Percentiles rank a stretch among this genome's conserved stretches.
phyloP scores from a whole-genome alignment of 2,329 filamentous ascomycete species.

The Aspergillus persii region DNA sequence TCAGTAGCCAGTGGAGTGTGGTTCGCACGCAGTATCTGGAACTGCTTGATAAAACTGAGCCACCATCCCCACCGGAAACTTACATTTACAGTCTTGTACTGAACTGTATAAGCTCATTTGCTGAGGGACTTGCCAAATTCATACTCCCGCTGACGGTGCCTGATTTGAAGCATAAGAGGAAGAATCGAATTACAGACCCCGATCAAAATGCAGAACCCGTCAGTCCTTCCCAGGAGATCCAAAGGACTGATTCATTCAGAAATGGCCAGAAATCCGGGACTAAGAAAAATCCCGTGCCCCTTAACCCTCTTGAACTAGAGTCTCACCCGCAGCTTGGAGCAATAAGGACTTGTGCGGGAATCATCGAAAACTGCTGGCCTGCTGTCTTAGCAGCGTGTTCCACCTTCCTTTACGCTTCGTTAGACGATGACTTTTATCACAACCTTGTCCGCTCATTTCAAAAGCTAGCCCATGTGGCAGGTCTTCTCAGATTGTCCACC shows the following conservation, averaged over 20 bases:
- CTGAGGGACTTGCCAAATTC: slow-evolving; percentile 89
- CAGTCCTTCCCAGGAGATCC: slow-evolving; percentile 28
- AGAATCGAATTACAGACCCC: slow-evolving; percentile 35
- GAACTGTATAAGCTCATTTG: slow-evolving; percentile 83
- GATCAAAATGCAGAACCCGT: slow-evolving; percentile 36
- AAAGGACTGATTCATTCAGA: slow-evolving; percentile 30
- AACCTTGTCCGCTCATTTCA: slow-evolving; percentile 89
- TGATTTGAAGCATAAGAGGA: slow-evolving; percentile 58
- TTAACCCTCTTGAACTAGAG: slow-evolving; percentile 77
- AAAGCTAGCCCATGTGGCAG: slow-evolving; percentile 91
- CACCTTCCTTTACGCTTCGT: slow-evolving; percentile 85
- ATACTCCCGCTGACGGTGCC: slow-evolving; percentile 87
- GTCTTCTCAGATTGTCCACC: slow-evolving; percentile 76
- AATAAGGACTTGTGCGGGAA: slow-evolving; percentile 72
- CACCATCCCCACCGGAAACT: slow-evolving; percentile 80
- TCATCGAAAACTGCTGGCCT: slow-evolving; percentile 93
- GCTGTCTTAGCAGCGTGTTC: slow-evolving; percentile 92
- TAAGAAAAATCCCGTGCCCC: slow-evolving; percentile 49
- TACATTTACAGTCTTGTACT: slow-evolving; percentile 90
- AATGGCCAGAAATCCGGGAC: slow-evolving; percentile 20
- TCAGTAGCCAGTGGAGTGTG: slow-evolving; percentile 88
- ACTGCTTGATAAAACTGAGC: slow-evolving; percentile 86
- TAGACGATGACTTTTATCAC: slow-evolving; percentile 94
- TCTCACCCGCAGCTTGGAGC: slow-evolving; percentile 69
- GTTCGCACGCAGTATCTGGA: slow-evolving; percentile 87